Conservation (phyloP, 75 land plant genomes). For the Cryptomeria japonica region DNA sequence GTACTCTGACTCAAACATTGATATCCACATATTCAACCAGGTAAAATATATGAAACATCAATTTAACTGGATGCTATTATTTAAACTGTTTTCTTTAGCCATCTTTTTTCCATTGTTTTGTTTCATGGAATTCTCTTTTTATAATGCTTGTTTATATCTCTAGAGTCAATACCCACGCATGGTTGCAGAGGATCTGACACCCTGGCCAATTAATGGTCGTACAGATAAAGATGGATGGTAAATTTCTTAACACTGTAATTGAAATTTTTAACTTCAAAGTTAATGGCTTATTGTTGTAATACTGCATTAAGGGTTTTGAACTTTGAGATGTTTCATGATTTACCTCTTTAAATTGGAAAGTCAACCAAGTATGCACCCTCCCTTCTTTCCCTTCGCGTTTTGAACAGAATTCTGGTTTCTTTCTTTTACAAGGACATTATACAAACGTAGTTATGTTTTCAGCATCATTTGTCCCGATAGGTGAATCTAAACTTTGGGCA, state of each 20-base stretch:
- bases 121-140: not conserved
- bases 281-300: not conserved
- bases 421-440: not conserved
- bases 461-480: not conserved
- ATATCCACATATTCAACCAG: slow-evolving; percentile 95
- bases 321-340: not conserved
- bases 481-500: not conserved
- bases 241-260: not conserved
- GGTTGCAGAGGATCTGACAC: slow-evolving; percentile 80
- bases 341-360: not conserved
- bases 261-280: not conserved
- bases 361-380: not conserved
- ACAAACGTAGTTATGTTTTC: not conserved
- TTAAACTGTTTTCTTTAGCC: not conserved
- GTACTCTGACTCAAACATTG: slow-evolving; percentile 67
- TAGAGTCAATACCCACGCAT: slow-evolving; percentile 98
- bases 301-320: not conserved
- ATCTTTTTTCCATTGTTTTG: not conserved
- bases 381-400: not conserved
- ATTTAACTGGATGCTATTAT: not conserved
- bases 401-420: not conserved
- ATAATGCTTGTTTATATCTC: slow-evolving; percentile 1
- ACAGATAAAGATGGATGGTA: slow-evolving; percentile 98
- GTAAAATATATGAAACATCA: slow-evolving; percentile 24
- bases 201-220: slow-evolving; percentile 85